Evolutionary conservation across 768 basidiomycete genomes (phyloP), one percentile per base, ranked within the genome.

Genomic region (Boletus sensibilis): DNA sequence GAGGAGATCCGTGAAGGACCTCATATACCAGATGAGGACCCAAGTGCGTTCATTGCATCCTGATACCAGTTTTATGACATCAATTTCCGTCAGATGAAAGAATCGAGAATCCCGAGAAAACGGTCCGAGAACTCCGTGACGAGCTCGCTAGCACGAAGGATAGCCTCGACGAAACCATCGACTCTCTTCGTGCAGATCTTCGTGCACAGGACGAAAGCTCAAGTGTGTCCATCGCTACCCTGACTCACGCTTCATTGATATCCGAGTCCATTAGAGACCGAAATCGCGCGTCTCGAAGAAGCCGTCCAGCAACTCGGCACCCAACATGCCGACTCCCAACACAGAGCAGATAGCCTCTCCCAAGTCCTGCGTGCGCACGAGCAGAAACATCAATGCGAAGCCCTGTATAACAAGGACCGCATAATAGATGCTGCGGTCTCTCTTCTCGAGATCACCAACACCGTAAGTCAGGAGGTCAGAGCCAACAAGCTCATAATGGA

Each of bases 341-440:
- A 34, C 38, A 3, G 18, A 27, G 25, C 27, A 7, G 27, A 29
- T 29, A 29, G 27, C 27, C 27, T 29, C 27, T 29, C 27, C 27
- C 27, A 29, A 1, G 8, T 29, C 27, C 27, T 29, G 27, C 27
- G 1, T 40, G 25, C 18, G 5, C 34, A 59, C 12, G 52, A 54
- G 21, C 49, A 25, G 20, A 50, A 59, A 25, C 35, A 51, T 20
- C 44, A 21, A 0, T 53, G 49, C 9, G 61, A 58, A 52, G 29
- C 40, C 1, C 13, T 62, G 12, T 62, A 37, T 27, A n/a, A 20
- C 6, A 20, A 50, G 4, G 55, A 52, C 8, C 29, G 25, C 5
- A 20, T 57, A 39, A 13, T 44, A 0, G 59, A 61, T 9, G 59
- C 60, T 18, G 55, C 60, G 0, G 1, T 14, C 13, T 43, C 38